These are phyloP conservation scores for Dendrothele bispora DNA, from an alignment of 768 basidiomycete genomes.

Conservation along the genomic window DNA sequence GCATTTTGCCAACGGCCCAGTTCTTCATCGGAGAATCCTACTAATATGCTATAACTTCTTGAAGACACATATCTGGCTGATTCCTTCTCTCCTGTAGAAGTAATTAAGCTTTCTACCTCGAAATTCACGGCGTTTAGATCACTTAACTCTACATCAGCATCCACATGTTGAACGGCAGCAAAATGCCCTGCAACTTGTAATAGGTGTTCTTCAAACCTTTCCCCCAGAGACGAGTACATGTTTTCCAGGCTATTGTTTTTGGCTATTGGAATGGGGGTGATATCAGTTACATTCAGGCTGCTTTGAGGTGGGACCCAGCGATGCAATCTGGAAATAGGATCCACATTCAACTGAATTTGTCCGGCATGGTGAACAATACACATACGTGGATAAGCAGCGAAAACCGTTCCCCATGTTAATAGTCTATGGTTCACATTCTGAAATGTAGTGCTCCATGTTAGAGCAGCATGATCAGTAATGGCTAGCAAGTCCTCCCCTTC, in stretches of 20 bases:
- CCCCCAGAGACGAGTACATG: neutral
- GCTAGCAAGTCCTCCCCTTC: slow-evolving; percentile 22
- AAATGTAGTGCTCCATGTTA: slow-evolving; percentile 13
- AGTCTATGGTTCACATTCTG: slow-evolving; percentile 19
- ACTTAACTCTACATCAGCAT: too few species aligned
- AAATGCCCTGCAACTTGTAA: neutral
- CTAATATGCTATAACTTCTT: neutral
- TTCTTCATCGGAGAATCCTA: neutral
- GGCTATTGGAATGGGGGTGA: neutral
- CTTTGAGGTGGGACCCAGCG: neutral
- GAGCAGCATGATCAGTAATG: slow-evolving; percentile 15
- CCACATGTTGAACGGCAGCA: too few species aligned
- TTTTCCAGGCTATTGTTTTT: neutral
- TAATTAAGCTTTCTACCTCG: too few species aligned
- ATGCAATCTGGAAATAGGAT: slow-evolving; percentile 4
- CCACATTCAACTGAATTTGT: neutral
- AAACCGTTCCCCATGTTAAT: slow-evolving; percentile 24
- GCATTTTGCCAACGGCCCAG: neutral
- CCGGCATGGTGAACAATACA: neutral
- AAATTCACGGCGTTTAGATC: too few species aligned
- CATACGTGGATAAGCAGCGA: slow-evolving; percentile 21
- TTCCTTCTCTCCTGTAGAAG: too few species aligned
- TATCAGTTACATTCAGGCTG: neutral
- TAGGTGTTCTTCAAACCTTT: neutral
- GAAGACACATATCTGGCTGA: neutral